Evolutionary conservation across 495 filamentous ascomycete species (phyloP).

Genomic region (Neurospora sp.): DNA sequence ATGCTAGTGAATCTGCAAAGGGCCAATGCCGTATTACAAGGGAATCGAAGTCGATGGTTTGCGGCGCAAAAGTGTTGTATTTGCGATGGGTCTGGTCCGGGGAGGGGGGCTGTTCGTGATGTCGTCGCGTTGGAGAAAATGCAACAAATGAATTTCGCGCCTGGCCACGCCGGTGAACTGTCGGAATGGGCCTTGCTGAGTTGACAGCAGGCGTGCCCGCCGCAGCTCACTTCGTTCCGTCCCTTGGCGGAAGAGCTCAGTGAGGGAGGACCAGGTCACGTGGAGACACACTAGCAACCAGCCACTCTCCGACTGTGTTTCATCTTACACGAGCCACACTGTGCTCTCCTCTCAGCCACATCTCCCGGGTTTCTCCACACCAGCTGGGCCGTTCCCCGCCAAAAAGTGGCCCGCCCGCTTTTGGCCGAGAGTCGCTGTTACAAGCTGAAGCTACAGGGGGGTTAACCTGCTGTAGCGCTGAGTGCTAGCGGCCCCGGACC

Average conservation of each 20-base stretch:
- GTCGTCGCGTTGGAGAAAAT: conserved; percentile 26
- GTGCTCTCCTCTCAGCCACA: neutral
- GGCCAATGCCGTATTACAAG: neutral
- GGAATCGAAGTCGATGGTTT: conserved; percentile 6
- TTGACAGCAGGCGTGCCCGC: neutral
- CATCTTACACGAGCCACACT: neutral
- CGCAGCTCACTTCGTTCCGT: neutral
- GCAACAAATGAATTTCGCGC: conserved; percentile 14
- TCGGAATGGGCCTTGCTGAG: neutral
- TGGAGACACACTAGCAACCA: neutral
- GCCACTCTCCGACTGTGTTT: neutral
- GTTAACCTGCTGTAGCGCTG: neutral
- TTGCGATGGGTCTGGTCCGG: conserved; percentile 7
- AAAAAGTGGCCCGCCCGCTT: neutral
- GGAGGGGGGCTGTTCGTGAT: conserved; percentile 17
- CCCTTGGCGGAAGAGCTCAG: neutral
- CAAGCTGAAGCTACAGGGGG: neutral
- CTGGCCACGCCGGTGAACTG: conserved; percentile 8
- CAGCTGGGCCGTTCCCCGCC: neutral
- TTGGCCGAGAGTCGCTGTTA: neutral
- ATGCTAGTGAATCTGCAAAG: neutral
- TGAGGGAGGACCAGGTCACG: neutral
- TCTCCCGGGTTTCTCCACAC: neutral
- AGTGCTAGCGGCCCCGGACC: neutral
- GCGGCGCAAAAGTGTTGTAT: conserved; percentile 8